Conservation (phyloP, 1,284 basidiomycete genomes). For the Malassezia caprae region DNA sequence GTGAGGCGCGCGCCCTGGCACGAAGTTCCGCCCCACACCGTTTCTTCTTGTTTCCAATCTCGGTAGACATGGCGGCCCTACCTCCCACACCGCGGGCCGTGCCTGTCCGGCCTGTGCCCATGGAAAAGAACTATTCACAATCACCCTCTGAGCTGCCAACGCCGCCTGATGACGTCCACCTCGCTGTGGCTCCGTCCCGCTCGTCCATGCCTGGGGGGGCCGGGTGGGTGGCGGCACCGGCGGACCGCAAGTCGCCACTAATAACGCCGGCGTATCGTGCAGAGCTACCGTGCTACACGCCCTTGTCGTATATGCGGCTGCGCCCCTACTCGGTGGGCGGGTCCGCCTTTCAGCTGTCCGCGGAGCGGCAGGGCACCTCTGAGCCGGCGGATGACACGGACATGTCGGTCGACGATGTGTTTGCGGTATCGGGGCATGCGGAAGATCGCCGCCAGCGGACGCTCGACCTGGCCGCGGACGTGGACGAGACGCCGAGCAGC, state of each 20-base stretch:
- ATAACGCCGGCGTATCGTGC: conserved; percentile 4
- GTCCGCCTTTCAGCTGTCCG: conserved; percentile 12
- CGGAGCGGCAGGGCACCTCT: conserved; percentile 3
- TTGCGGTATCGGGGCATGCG: conserved; percentile 20
- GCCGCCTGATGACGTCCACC: conserved; percentile 32
- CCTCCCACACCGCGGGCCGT: neutral
- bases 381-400: conserved; percentile 6
- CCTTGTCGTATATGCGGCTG: conserved; percentile 3
- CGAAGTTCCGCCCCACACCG: neutral
- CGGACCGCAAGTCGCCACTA: neutral
- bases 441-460: conserved; percentile 22
- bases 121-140: conserved; percentile 22
- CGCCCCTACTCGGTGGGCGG: conserved; percentile 6
- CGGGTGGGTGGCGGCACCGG: neutral
- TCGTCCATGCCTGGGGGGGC: conserved; percentile 21
- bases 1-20: neutral
- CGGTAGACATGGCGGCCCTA: neutral
- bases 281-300: neutral
- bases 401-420: conserved; percentile 29
- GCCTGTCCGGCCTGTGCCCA: neutral
- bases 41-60: neutral
- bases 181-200: conserved; percentile 27
- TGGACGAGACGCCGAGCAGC: conserved; percentile 7
- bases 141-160: conserved; percentile 38
- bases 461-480: conserved; percentile 5